Evolutionary conservation across 192 early-diverging fungal species (phyloP), one percentile per base, ranked within the genome.

Genomic region (Obelidium mucronatum): DNA sequence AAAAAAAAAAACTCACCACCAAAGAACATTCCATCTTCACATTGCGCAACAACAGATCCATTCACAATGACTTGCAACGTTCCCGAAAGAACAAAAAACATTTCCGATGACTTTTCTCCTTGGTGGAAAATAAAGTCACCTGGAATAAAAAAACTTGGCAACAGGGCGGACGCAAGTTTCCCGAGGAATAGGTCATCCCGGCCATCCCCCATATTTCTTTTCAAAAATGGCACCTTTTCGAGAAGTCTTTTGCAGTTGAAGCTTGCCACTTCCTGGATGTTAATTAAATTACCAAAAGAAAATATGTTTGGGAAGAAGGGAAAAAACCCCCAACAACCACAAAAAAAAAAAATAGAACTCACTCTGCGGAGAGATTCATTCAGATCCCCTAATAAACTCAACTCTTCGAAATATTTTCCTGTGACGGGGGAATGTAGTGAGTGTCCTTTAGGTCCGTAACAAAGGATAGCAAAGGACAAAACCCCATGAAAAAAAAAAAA

Each of bases 51-150:
- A 36, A 53, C 33, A 2, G 64, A 76, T 1, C 73, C 68, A 35
- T 80, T 76, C 1, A 86, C 78, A 24, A 81, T 76, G 52, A 86
- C 71, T 13, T 83, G 83, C 1, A 88, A 79, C 4, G 39, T 39
- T 2, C 86, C 86, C 40, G 53, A 68, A 3, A 79, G 36, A 33
- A 88, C 81, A 69, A 88, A 88, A 67, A 79, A 88, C 86, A 88
- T 88, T 26, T 80, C 77, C 53, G 84, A 80, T 37, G 83, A 85
- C 33, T 59, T 48, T 78, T 86, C 65, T 22, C 67, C 69, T 56
- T 74, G 70, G 36, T 72, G 8, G 37, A 72, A 54, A 35, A 72
- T 72, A 26, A 31, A 54, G 36, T 72, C 69, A 28, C 69, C 69
- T 15, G 69, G 53, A 6, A 72, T 2, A 39, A 26, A 72, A 72